phyloP scores from a whole-genome alignment of 768 basidiomycete genomes.

The Suillus luteus region DNA sequence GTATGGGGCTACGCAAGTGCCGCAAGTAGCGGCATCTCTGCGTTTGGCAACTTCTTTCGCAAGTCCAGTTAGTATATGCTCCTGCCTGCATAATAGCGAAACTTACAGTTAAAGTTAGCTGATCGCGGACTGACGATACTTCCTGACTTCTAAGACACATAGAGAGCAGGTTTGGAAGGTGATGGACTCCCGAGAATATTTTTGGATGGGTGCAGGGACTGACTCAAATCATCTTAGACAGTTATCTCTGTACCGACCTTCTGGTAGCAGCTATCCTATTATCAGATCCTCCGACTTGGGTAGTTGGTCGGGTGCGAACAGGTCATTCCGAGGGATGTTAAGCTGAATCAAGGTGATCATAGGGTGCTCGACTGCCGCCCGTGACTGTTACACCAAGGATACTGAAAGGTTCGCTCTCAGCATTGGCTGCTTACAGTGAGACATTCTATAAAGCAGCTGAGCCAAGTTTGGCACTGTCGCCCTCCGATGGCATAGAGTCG shows the following conservation, averaged over 20 bases:
- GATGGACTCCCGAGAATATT: constrained; percentile 26
- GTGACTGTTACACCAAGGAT: background rate
- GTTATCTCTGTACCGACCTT: background rate
- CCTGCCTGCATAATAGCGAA: background rate
- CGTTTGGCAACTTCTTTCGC: constrained; percentile 28
- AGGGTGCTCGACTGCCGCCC: background rate
- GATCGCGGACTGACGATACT: constrained; percentile 28
- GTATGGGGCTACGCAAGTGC: constrained; percentile 28
- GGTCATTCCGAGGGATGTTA: background rate
- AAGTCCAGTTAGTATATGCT: background rate
- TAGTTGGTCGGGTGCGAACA: background rate
- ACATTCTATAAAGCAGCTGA: too few species aligned
- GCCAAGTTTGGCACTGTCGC: background rate
- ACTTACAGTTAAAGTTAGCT: constrained; percentile 28
- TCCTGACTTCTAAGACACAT: constrained; percentile 31
- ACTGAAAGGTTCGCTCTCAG: background rate
- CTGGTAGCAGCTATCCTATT: background rate
- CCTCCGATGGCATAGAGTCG: background rate
- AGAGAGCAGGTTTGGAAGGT: constrained; percentile 26
- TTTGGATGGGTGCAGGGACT: background rate
- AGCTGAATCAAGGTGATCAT: background rate
- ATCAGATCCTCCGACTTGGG: background rate
- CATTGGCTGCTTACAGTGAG: too few species aligned
- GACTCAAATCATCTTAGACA: too few species aligned
- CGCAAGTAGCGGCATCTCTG: constrained; percentile 29